Evolutionary conservation across 352 stramenopile species (phyloP).

Genomic region (Phytophthora meadii): DNA sequence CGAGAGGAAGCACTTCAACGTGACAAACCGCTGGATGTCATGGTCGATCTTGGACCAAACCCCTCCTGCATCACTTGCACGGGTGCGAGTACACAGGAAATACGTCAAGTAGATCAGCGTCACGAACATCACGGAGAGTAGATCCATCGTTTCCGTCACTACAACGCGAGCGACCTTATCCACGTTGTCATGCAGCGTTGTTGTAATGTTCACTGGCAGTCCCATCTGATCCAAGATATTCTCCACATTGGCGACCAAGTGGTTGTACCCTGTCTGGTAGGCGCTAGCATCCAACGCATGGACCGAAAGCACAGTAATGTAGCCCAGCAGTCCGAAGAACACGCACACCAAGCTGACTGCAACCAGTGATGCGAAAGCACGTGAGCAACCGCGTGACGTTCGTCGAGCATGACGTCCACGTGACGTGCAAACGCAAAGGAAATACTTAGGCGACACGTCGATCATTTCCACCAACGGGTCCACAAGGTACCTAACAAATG

Average conservation of each 20-base stretch:
- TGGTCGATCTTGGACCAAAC: slow-evolving; percentile 91
- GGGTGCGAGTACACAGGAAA: slow-evolving; percentile 87
- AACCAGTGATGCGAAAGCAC: slow-evolving; percentile 82
- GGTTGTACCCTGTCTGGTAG: slow-evolving; percentile 87
- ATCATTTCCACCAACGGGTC: slow-evolving; percentile 89
- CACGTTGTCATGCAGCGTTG: slow-evolving; percentile 90
- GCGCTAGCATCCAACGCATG: slow-evolving; percentile 80
- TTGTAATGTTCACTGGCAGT: slow-evolving; percentile 88
- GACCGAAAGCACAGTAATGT: slow-evolving; percentile 89
- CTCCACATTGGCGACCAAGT: slow-evolving; percentile 73
- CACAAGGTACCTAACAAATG: slow-evolving; percentile 69
- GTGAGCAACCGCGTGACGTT: slow-evolving; percentile 82
- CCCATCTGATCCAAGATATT: slow-evolving; percentile 74
- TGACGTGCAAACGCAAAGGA: slow-evolving; percentile 87
- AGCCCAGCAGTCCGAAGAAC: slow-evolving; percentile 87
- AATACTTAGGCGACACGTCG: slow-evolving; percentile 88
- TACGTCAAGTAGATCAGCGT: slow-evolving; percentile 92
- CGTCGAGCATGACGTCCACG: slow-evolving; percentile 73
- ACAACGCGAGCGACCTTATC: slow-evolving; percentile 87
- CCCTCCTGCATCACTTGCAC: slow-evolving; percentile 82
- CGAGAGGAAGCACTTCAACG: slow-evolving; percentile 89
- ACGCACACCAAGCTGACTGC: slow-evolving; percentile 87
- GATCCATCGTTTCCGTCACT: slow-evolving; percentile 89
- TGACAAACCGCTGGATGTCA: slow-evolving; percentile 90
- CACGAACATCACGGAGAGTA: slow-evolving; percentile 91